Conservation (phyloP, 306 rosid genomes). For the Dicorynia guianensis region DNA sequence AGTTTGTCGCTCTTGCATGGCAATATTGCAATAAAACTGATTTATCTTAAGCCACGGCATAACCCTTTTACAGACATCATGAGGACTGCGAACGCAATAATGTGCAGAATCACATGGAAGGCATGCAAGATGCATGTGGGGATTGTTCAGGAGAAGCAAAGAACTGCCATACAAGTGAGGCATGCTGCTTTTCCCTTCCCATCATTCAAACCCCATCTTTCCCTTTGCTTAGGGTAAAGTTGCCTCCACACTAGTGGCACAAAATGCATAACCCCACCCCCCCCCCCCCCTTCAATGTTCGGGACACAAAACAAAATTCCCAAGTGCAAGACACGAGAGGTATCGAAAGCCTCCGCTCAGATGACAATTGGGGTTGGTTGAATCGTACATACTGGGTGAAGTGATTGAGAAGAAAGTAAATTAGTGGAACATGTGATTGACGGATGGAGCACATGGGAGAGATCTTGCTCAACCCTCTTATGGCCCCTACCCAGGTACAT, state of each 20-base stretch:
- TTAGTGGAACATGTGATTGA: constrained; percentile 33
- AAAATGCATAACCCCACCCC: constrained; percentile 1
- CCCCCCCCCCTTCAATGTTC: constrained; percentile 32
- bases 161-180: constrained; percentile 35
- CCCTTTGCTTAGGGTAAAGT: constrained; percentile 33
- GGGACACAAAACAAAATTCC: constrained; percentile 47
- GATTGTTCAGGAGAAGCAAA: constrained; percentile 42
- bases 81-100: constrained; percentile 37
- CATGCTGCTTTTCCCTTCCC: constrained; percentile 23
- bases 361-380: background rate
- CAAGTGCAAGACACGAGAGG: constrained; percentile 24
- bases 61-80: constrained; percentile 33
- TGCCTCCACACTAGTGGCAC: constrained; percentile 37
- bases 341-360: constrained; percentile 29
- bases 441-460: constrained; percentile 42
- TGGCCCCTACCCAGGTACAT: constrained; percentile 24
- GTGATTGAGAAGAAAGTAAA: constrained; percentile 21
- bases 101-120: constrained; percentile 46
- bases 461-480: constrained; percentile 13
- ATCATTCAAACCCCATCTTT: constrained; percentile 30
- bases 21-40: too few relatives aligned
- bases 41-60: background rate
- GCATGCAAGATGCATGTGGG: constrained; percentile 55
- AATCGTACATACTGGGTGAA: background rate
- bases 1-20: too few relatives aligned